Evolutionary conservation across 208 protist genomes (phyloP), one percentile per base, ranked within the genome.

Genomic region (Acanthamoeba castellanii): DNA sequence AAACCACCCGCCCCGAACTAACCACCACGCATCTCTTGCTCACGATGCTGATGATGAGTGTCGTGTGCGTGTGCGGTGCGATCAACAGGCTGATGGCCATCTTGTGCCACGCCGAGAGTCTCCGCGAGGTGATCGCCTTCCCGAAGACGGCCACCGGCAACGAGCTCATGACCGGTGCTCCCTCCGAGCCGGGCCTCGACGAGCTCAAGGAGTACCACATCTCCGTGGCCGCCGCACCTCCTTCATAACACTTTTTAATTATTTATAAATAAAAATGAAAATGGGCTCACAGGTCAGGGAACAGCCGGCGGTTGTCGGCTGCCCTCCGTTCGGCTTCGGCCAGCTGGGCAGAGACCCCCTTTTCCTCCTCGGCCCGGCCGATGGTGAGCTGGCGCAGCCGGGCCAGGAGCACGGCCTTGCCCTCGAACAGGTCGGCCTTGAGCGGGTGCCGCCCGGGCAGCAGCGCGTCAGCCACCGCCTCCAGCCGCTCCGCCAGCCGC

Each of bases 91-190:
- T 98, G 25, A 68, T 98, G 82, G 52, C 94, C 20, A 42, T 96
- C 1, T 30, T 98, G 18, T 84, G 74, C 45, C 85, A 70, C 27
- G 72, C 45, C 18, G 70, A 85, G 50, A 88, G 89, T 20, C 87
- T 98, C 13, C 94, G 98, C 70, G 97, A 98, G 90, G 97, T 98
- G 2, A 98, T 98, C 68, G 98, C 98, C 32, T 98, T 98, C 84
- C 98, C 98, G 5, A 98, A 98, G 94, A 97, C 96, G 22, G 82
- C 85, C 30, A 66, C 89, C 76, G 98, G 97, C 52, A 90, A 92
- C 55, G 98, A 98, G 64, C 50, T 98, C 50, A 95, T 98, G 95
- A 97, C 95, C 13, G 72, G 91, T 30, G 91, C 96, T 18, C 97
- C 97, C 3, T 88, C 81, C 3, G 81, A 88, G 81, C 50, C 55